Evolutionary conservation across 2,329 filamentous ascomycete species (phyloP), one percentile per base, ranked within the genome.

Genomic region (Cytospora piceae): DNA sequence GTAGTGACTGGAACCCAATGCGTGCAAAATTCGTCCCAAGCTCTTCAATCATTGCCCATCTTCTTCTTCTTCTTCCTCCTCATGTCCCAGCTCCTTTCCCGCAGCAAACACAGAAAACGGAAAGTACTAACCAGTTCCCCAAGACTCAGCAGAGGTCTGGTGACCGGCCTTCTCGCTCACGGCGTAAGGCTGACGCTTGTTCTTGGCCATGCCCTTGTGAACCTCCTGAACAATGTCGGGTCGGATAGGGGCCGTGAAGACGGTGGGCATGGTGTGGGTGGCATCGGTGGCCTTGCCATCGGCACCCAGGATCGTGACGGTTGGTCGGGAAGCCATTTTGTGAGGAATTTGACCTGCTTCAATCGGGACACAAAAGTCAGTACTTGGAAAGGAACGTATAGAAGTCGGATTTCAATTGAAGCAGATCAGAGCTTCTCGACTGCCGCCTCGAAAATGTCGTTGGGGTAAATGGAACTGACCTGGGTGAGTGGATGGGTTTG

Each of bases 121-220:
- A 42, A 55, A 61, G 67, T 74, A 90, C 91, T 84, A 82, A 96
- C 93, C 94, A 86, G 94, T 98, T 90, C 94, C 94, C 95, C 95
- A 99, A 74, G 96, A 99, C 89, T 99, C 95, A 80, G 95, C 95
- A 84, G 93, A 97, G 81, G 95, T 99, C 87, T 99, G 95, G 87
- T 99, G 95, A 87, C 95, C 95, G 80, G 95, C 95, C 92, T 99
- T 99, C 91, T 98, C 94, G 90, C 93, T 97, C 87, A 99, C 95
- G 78, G 95, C 89, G 83, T 99, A 99, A 76, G 95, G 94, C 86
- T 99, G 95, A 82, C 95, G 91, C 90, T 96, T 97, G 90, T 99
- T 99, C 93, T 99, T 99, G 81, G 94, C 94, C 87, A 99, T 96
- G 79, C 95, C 95, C 78, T 93, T 96, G 90, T 99, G 95, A 78